Evolutionary conservation across 345 rosid genomes (phyloP), one percentile per base, ranked within the genome.

Genomic region (Arabis alpina): DNA sequence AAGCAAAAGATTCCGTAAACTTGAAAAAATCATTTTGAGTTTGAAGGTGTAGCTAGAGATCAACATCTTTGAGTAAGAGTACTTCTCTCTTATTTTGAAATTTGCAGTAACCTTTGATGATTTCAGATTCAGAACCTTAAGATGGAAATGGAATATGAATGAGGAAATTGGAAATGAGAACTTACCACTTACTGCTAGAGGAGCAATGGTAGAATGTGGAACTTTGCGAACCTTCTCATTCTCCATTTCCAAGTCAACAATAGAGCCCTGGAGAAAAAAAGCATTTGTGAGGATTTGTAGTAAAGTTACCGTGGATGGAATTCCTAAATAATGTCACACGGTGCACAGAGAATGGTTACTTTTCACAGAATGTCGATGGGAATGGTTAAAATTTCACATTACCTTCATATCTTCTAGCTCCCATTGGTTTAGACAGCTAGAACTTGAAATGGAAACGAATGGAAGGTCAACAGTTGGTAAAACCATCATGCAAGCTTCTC

Each of bases 181-280:
- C 90, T 86, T 80, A 92, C 98, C 86, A 54, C 98, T 88, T 8
- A 89, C 92, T 34, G 98, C 94, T 71, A 92, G 75, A 13, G 96
- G 96, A 77, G 88, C 78, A 28, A 79, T 61, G 32, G 74, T 84
- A 1, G 85, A 72, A 66, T 86, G 90, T 74, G 93, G 90, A 63
- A 93, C 76, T 52, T 50, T 70, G 45, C 98, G 90, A 57, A 79
- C 82, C 80, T 88, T 90, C 67, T 85, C 90, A 54, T 84, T 80
- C 74, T 87, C 93, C 81, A 87, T 71, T 70, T 82, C 80, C 74
- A 90, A 58, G 71, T 68, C 30, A 36, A 82, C 73, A 47, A 82
- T 53, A 49, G 85, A 81, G 47, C 76, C 88, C 98, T 87, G 74
- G 24, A 39, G 62, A 14, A 43, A 15, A 72, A 63, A 44, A 34